Conservation (phyloP, 2,329 filamentous ascomycete genomes). For the Beauveria rudraprayagi region DNA sequence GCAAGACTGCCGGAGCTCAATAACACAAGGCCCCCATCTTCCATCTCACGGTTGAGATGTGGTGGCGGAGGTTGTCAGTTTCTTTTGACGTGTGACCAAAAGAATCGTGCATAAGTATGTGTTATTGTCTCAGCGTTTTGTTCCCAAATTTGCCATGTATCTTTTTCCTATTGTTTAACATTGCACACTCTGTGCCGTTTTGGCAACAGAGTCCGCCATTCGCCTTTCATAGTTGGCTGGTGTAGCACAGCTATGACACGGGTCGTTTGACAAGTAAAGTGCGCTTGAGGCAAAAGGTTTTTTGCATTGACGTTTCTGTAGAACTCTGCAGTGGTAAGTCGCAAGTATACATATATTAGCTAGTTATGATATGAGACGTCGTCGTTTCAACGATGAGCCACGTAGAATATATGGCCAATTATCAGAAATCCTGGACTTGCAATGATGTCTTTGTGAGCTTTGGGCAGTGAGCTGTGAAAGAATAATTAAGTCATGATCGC, state of each 20-base stretch:
- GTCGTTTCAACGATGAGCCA: not conserved
- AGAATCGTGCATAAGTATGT: not conserved
- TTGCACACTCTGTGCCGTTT: not conserved
- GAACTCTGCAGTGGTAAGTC: not conserved
- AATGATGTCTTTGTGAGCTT: not conserved
- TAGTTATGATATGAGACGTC: not conserved
- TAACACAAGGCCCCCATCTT: conserved; percentile 14
- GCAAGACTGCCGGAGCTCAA: conserved; percentile 12
- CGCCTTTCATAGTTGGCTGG: not conserved
- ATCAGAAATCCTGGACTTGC: not conserved
- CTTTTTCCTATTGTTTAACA: conserved; percentile 6
- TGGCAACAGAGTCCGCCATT: not conserved
- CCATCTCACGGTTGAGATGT: not conserved
- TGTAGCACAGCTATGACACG: not conserved
- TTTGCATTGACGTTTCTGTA: not conserved
- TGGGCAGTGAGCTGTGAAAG: not conserved
- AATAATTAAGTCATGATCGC: not conserved
- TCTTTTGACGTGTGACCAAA: conserved; percentile 4
- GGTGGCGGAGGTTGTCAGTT: conserved; percentile 6
- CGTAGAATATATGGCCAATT: conserved; percentile 7
- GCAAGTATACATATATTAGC: not conserved
- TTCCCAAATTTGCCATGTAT: not conserved
- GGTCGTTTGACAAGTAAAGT: not conserved
- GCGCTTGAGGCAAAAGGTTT: not conserved
- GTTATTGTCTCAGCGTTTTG: not conserved